Evolutionary conservation across 306 rosid species (phyloP), one percentile per base, ranked within the genome.

Genomic region (Casuarina equisetifolia): DNA sequence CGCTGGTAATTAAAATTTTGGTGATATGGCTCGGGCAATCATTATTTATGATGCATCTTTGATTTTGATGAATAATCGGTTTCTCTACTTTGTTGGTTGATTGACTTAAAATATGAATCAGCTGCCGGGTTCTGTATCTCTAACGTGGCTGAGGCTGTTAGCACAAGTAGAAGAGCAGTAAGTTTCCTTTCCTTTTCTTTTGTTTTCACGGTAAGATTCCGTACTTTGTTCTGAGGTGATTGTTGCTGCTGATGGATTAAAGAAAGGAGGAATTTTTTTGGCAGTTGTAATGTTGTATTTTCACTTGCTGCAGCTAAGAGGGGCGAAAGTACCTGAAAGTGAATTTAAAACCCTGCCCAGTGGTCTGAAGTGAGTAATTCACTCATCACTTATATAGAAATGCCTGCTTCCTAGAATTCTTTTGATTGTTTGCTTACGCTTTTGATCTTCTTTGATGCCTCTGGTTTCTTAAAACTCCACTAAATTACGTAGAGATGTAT

Each of bases 321-420:
- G 88, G 73, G 83, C 91, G 4, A 94, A 94, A 89, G 71, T 94
- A 89, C 97, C 98, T 43, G 97, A 90, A 79, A 91, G 88, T 84
- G 98, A 94, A 87, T 94, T 54, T 79, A 92, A 77, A 83, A 87
- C 93, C 63, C 92, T 94, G 58, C 95, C 97, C 32, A 94, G 74
- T 85, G 98, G 98, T 78, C 81, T 94, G 71, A 94, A 92, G 98
- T 94, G 79, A 92, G 97, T 88, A 80, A 45, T 70, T 59, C 38
- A 53, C 43, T 58, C 72, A 50, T 79, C 70, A 57, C 58, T 59
- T 20, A 49, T 51, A 66, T 48, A 70, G 8, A 54, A 64, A n/a
- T 69, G 45, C 75, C 20, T 12, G 40, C 35, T 59, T 39, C 13
- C 76, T 51, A 63, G 53, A 35, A 25, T 76, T 59, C 39, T 80